These are phyloP conservation scores for Solanum virginianum DNA, from an alignment of 257 asterid species.

Conservation along the genomic window DNA sequence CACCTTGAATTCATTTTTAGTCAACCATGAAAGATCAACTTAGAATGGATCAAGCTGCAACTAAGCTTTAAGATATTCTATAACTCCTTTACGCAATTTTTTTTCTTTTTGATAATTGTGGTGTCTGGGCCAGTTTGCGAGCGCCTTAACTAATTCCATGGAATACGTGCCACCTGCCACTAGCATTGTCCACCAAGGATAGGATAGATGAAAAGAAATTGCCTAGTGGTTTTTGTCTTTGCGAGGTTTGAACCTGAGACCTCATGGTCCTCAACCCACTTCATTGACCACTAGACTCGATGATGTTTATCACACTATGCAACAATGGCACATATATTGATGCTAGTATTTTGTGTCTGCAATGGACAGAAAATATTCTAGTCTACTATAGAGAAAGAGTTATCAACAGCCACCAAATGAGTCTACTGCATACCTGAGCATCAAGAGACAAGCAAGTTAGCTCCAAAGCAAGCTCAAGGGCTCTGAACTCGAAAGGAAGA, in stretches of 20 bases:
- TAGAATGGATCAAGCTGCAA: not conserved
- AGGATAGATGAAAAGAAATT: not conserved
- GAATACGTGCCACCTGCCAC: not conserved
- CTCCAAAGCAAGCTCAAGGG: slow-evolving; percentile 96
- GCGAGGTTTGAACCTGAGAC: not conserved
- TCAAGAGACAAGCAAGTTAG: slow-evolving; percentile 86
- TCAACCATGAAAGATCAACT: not conserved
- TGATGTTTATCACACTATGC: not conserved
- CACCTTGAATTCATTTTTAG: not conserved
- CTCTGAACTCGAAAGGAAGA: slow-evolving; percentile 93
- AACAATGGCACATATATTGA: not conserved
- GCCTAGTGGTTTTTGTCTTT: not conserved
- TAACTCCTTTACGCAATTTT: not conserved
- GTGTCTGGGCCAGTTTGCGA: not conserved
- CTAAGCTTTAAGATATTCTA: not conserved
- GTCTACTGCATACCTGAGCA: slow-evolving; percentile 56
- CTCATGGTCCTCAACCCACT: not conserved
- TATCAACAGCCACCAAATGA: not conserved
- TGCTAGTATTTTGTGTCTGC: not conserved
- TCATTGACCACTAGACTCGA: not conserved
- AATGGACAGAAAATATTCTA: not conserved
- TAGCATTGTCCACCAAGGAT: not conserved
- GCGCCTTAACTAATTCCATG: not conserved
- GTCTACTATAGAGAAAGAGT: not conserved
- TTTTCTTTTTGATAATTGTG: not conserved